These are phyloP conservation scores for Arabidopsis thaliana DNA, from an alignment of 345 rosid genomes.

Conservation along the genomic window DNA sequence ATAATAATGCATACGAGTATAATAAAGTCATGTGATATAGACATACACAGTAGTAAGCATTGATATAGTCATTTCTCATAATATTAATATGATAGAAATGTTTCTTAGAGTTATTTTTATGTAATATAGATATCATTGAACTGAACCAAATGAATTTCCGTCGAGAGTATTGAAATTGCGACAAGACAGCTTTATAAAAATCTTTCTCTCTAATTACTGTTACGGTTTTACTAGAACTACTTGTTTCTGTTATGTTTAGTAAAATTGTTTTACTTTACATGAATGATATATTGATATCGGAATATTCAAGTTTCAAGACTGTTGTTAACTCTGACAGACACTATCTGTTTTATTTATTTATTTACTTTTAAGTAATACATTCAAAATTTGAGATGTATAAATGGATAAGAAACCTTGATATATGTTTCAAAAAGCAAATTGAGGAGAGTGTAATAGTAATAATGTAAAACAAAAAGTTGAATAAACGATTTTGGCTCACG, in stretches of 20 bases:
- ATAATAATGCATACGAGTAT: too few species aligned
- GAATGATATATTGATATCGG: background rate
- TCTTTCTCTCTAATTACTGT: background rate
- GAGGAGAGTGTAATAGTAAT: background rate
- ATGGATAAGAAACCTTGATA: constrained; percentile 6
- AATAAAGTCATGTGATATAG: too few species aligned
- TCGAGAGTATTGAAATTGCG: background rate
- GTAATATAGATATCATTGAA: too few species aligned
- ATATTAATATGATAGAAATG: background rate
- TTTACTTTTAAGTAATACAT: background rate
- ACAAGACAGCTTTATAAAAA: background rate
- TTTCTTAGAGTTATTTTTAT: background rate
- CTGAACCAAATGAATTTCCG: background rate
- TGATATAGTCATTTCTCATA: too few species aligned
- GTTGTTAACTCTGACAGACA: constrained; percentile 32
- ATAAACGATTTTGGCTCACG: constrained; percentile 22
- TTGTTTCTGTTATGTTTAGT: background rate
- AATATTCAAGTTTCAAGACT: constrained; percentile 41
- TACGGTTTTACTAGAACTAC: background rate
- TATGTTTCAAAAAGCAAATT: background rate
- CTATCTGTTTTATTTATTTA: background rate
- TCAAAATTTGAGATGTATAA: constrained; percentile 6
- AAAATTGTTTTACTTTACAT: background rate
- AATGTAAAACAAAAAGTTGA: background rate
- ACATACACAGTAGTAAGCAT: too few species aligned